Evolutionary conservation across 202 grass and related monocot genomes (phyloP).

Genomic region (Panicum hallii): DNA sequence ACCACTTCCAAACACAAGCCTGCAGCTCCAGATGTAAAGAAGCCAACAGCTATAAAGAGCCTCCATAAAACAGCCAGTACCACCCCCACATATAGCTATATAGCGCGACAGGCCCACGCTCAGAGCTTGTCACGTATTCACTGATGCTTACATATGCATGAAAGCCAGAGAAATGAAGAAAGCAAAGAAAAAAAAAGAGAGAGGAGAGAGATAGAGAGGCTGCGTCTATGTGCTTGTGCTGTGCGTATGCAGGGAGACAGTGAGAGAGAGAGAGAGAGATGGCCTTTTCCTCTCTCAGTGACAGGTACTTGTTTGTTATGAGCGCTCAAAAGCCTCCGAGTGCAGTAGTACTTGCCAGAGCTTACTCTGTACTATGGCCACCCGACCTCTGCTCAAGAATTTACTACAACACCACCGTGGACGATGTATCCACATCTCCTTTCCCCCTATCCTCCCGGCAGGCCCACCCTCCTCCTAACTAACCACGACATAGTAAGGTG

Average conservation of each 20-base stretch:
- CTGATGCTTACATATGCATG: constrained; percentile 90
- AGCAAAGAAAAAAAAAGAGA: constrained; percentile 38
- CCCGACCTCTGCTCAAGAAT: constrained; percentile 44
- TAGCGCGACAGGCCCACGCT: constrained; percentile 70
- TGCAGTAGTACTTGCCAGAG: constrained; percentile 65
- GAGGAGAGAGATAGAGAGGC: constrained; percentile 22
- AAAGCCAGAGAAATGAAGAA: constrained; percentile 84
- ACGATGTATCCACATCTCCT: constrained; percentile 39
- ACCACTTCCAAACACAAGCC: constrained; percentile 81
- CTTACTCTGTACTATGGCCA: constrained; percentile 65
- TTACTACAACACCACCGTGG: constrained; percentile 55
- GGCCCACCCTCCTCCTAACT: constrained; percentile 48
- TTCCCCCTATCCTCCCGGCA: constrained; percentile 17
- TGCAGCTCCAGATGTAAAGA: constrained; percentile 91
- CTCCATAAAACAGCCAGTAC: constrained; percentile 73
- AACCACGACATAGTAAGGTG: constrained; percentile 60
- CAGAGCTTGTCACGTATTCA: constrained; percentile 93
- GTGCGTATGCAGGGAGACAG: constrained; percentile 8
- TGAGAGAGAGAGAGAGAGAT: constrained; percentile 15
- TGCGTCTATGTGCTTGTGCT: constrained; percentile 1
- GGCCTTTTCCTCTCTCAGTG: constrained; percentile 54
- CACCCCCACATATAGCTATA: constrained; percentile 68
- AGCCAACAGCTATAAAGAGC: constrained; percentile 91
- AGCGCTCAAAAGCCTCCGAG: constrained; percentile 72
- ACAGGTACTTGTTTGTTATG: constrained; percentile 88